Evolutionary conservation across 352 stramenopile genomes (phyloP).

Genomic region (Pythium scleroteichum): DNA sequence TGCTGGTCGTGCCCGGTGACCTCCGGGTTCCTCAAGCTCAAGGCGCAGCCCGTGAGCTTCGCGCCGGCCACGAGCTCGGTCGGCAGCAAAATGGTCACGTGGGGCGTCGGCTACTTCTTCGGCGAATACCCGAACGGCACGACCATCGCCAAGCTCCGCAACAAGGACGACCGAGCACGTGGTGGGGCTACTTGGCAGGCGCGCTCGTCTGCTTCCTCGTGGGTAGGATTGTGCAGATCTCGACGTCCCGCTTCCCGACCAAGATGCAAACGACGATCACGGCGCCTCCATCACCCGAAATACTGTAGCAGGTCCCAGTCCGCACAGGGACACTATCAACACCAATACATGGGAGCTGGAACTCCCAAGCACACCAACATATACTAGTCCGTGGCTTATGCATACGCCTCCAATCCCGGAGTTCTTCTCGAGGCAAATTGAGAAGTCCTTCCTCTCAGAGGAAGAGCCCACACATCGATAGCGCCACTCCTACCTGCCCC

Average conservation of each 20-base stretch:
- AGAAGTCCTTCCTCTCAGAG: too few species aligned
- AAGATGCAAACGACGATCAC: neutral
- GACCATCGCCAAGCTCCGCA: slow-evolving; percentile 48
- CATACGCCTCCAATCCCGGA: too few species aligned
- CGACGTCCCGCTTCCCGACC: slow-evolving; percentile 1
- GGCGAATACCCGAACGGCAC: slow-evolving; percentile 65
- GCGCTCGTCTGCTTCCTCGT: slow-evolving; percentile 59
- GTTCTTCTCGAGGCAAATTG: too few species aligned
- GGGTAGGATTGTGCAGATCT: slow-evolving; percentile 36
- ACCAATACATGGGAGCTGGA: too few species aligned
- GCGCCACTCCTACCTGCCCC: too few species aligned
- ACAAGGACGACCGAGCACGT: slow-evolving; percentile 48
- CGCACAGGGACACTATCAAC: too few species aligned
- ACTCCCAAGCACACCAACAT: too few species aligned
- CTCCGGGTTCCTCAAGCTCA: slow-evolving; percentile 47
- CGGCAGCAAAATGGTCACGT: slow-evolving; percentile 51
- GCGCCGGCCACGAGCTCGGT: slow-evolving; percentile 62
- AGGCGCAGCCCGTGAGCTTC: slow-evolving; percentile 56
- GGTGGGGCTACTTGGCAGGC: slow-evolving; percentile 74
- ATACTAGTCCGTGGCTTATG: too few species aligned
- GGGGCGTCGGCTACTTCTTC: slow-evolving; percentile 67
- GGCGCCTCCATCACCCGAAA: too few species aligned
- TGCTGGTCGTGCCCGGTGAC: slow-evolving; percentile 45
- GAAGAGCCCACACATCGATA: too few species aligned
- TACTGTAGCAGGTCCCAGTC: too few species aligned